Percentiles rank a stretch among this genome's conserved stretches.
Evolutionary conservation across 1,139 yeast genomes (phyloP).

Genomic region (Saccharomycopsis crataegensis): DNA sequence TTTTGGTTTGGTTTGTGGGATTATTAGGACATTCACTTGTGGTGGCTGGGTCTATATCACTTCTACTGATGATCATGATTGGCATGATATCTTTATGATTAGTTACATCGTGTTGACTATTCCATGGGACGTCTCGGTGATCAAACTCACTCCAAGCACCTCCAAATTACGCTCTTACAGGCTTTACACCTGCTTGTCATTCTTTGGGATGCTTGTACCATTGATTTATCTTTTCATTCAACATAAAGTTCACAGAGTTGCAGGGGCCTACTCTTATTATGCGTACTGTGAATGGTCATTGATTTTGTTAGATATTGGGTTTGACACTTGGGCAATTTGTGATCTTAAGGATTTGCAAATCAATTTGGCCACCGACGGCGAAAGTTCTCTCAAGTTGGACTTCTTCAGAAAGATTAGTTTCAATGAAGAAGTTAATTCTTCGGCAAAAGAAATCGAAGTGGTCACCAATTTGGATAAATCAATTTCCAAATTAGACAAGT

Average conservation of each 20-base stretch:
- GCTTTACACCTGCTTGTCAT: slow-evolving; percentile 45
- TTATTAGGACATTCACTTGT: slow-evolving; percentile 81
- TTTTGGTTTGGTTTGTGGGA: slow-evolving; percentile 48
- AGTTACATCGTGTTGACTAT: slow-evolving; percentile 77
- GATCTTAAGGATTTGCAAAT: slow-evolving; percentile 61
- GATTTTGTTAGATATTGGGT: slow-evolving; percentile 72
- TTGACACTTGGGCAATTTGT: slow-evolving; percentile 69
- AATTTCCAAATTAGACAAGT: slow-evolving; percentile 14
- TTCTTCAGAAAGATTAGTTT: slow-evolving; percentile 16
- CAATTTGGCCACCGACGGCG: slow-evolving; percentile 18
- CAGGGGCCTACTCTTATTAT: slow-evolving; percentile 94
- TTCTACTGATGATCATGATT: slow-evolving; percentile 93
- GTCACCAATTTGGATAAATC: slow-evolving; percentile 18
- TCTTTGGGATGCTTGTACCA: slow-evolving; percentile 70
- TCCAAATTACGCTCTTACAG: slow-evolving; percentile 47
- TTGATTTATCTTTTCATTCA: slow-evolving; percentile 84
- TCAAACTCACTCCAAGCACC: slow-evolving; percentile 42
- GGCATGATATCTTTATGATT: slow-evolving; percentile 94
- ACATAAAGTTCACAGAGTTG: slow-evolving; percentile 76
- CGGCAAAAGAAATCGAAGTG: slow-evolving; percentile 16
- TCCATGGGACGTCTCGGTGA: slow-evolving; percentile 78
- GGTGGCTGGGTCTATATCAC: slow-evolving; percentile 99
- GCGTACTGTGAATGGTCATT: slow-evolving; percentile 94
- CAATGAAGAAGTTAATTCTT: slow-evolving; percentile 13
- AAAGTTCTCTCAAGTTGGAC: slow-evolving; percentile 13